Evolutionary conservation across 2,329 filamentous ascomycete genomes (phyloP), one percentile per base, ranked within the genome.

Genomic region (Conoideocrella luteorostrata): DNA sequence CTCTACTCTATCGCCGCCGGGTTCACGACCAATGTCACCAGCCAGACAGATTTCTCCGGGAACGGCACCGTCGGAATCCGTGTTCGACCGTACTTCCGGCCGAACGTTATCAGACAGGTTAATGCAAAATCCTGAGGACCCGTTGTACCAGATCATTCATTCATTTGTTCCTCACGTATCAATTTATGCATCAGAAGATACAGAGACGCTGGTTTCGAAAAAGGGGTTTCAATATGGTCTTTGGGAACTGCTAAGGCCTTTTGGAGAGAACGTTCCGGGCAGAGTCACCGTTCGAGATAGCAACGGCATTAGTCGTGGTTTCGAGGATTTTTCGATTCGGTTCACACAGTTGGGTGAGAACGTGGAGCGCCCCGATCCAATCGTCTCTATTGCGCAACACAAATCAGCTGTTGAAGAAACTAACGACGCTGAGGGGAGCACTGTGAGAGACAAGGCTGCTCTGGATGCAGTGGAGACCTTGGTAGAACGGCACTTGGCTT

Each of bases 221-320:
- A 98, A 98, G 66, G 94, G 94, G 0, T 87, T 97, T 52, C 71
- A 79, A 30, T 76, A 81, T 35, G 90, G 91, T 0, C 72, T 98
- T 39, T 83, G 89, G 71, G 86, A 95, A 62, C 69, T 98, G 20
- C 68, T 98, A 44, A 75, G 91, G 40, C 91, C 93, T 0, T 98
- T 95, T 67, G 93, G 93, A 23, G 93, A 98, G 65, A 78, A 75
- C 13, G 77, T 97, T 1, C 79, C 84, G 39, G 93, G 93, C 23
- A 95, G 93, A 58, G 84, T 98, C 41, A 86, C 86, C 4, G 84
- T 97, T 44, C 75, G 93, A 55, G 93, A 98, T 65, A 96, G 90
- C 59, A 82, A 87, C 53, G 91, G 93, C 7, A 79, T 84, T 34
- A 90, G 88, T 59, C 81, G 81, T 58, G 78, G 80, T 30, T 91